These are phyloP conservation scores for Coleophoma eucalyptorum DNA, from an alignment of 2,329 filamentous ascomycete genomes.

Conservation along the genomic window DNA sequence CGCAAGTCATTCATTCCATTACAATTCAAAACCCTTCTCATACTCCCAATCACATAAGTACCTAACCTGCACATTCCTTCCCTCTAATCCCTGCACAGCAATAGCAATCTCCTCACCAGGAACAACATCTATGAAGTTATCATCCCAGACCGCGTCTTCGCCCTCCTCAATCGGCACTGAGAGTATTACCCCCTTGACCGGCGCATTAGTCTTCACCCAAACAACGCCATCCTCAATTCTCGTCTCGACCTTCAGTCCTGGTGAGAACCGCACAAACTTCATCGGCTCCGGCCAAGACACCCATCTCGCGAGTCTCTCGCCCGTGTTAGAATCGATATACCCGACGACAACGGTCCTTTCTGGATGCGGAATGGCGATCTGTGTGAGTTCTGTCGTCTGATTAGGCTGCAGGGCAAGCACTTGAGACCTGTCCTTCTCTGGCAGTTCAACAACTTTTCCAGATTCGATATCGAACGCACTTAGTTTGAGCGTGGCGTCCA, in stretches of 20 bases:
- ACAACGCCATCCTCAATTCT: conserved; percentile 29
- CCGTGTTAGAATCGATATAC: conserved; percentile 44
- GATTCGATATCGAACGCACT: conserved; percentile 58
- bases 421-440: conserved; percentile 26
- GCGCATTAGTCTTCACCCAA: conserved; percentile 52
- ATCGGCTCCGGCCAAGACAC: conserved; percentile 70
- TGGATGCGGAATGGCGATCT: conserved; percentile 48
- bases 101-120: conserved; percentile 56
- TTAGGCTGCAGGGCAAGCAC: conserved; percentile 33
- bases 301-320: conserved; percentile 51
- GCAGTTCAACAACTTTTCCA: conserved; percentile 48
- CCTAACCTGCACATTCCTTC: conserved; percentile 40
- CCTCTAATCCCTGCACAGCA: conserved; percentile 43
- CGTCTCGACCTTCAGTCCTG: conserved; percentile 40
- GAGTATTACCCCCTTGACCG: conserved; percentile 57
- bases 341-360: conserved; percentile 52
- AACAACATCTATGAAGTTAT: conserved; percentile 65
- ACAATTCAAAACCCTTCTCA: conserved; percentile 12
- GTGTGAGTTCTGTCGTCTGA: conserved; percentile 53
- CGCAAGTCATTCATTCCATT: not conserved
- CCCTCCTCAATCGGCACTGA: conserved; percentile 39
- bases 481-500: conserved; percentile 24
- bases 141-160: conserved; percentile 55
- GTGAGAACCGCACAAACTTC: conserved; percentile 59
- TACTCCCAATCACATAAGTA: conserved; percentile 40